A percentile compares a stretch with the other conserved stretches of the same genome.
Conservation (phyloP, 2,329 filamentous ascomycete genomes). For the Lachnum nothofagi region DNA sequence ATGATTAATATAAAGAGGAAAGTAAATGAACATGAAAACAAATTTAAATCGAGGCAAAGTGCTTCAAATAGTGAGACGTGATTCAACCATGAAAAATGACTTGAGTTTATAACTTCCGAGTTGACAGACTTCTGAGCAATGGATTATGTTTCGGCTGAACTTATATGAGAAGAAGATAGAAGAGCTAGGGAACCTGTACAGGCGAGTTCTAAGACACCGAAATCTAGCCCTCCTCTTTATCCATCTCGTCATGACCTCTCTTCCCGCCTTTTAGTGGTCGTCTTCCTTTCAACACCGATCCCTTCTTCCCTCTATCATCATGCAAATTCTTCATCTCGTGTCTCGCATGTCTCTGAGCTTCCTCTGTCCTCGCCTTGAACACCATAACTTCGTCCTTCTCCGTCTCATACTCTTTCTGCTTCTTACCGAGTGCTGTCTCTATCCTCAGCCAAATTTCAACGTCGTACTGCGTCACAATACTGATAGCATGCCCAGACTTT, state of each 20-base stretch:
- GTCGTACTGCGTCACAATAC: slow-evolving; percentile 82
- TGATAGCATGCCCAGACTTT: slow-evolving; percentile 75
- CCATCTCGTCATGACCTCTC: slow-evolving; percentile 45
- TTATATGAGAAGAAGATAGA: no score
- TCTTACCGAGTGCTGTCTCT: slow-evolving; percentile 74
- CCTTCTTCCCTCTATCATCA: slow-evolving; percentile 56
- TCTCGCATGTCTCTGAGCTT: slow-evolving; percentile 75
- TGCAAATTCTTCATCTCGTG: slow-evolving; percentile 76
- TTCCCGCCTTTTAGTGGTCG: slow-evolving; percentile 44
- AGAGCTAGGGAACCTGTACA: no score
- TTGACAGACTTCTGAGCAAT: no score
- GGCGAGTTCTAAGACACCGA: background rate
- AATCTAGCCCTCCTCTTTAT: slow-evolving; percentile 32
- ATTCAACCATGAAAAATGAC: no score
- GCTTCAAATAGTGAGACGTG: no score
- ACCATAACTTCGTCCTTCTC: slow-evolving; percentile 83
- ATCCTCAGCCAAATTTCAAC: slow-evolving; percentile 75
- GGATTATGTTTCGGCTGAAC: no score
- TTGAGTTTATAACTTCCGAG: no score
- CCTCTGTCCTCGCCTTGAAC: slow-evolving; percentile 69
- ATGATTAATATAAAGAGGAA: no score
- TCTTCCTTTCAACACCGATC: slow-evolving; percentile 44
- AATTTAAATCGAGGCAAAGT: no score
- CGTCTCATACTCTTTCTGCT: slow-evolving; percentile 63
- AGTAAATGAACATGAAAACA: no score